Evolutionary conservation across 1,284 basidiomycete genomes (phyloP), one percentile per base, ranked within the genome.

Genomic region (Malassezia vespertilionis): DNA sequence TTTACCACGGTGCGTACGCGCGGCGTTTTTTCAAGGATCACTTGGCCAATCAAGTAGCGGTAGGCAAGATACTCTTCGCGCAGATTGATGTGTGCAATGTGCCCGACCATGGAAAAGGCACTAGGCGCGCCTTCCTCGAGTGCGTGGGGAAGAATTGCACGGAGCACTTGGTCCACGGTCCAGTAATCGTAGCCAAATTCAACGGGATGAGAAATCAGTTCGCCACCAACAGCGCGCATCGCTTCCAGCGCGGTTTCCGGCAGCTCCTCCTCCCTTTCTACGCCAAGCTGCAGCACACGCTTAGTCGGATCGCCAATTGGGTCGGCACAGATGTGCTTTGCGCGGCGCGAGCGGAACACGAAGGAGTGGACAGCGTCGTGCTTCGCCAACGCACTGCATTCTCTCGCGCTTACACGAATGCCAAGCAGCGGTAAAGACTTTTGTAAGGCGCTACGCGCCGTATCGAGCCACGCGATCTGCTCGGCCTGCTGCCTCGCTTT

Each of bases 41-140:
- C 77, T 71, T 91, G 81, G 0, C 89, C 93, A 56, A 97, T 93
- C 24, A 91, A 71, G 60, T 83, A 74, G 67, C 88, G 88, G 74
- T 84, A 96, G 3, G 89, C 88, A 22, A 93, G 69, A 74, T 89
- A 97, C 69, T 90, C 83, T 22, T 83, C 80, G 52, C 84, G 80
- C 20, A 97, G 77, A 67, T 99, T 99, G 50, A 97, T 73, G 67
- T 97, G 93, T 1, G 75, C 76, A 44, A 97, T 82, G 71, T 97
- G 93, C 0, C 93, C 91, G 1, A 82, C 84, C 46, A 80, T 78
- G 9, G 91, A 83, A 72, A 89, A 97, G 0, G 86, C 84, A 1
- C 81, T 80, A 0, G 91, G 91, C 1, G 85, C 80, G 32, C 82
- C 83, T n/a, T 34, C 32, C 22, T 46, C 44, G 27, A 52, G 50